phyloP scores from a whole-genome alignment of 177 flowering plant species.

The Vitis hybrid region DNA sequence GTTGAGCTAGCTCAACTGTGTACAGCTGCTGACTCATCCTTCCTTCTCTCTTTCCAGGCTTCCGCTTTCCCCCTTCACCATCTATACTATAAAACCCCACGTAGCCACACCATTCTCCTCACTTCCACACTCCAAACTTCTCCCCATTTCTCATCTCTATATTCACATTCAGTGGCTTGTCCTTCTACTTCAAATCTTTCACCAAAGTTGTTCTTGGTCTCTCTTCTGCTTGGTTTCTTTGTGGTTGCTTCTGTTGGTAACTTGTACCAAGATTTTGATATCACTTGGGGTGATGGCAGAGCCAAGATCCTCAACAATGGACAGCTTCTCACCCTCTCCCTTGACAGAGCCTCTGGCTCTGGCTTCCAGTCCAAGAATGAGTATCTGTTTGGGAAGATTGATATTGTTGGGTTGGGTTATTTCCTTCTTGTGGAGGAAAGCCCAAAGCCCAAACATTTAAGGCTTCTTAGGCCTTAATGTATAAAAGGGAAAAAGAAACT shows the following conservation, averaged over 20 bases:
- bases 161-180: neutral
- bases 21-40: too few relatives aligned
- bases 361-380: slow-evolving; percentile 35
- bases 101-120: too few relatives aligned
- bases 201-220: neutral
- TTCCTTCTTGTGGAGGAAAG: too few relatives aligned
- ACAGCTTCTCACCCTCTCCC: slow-evolving; percentile 28
- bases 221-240: neutral
- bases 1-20: too few relatives aligned
- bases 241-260: slow-evolving; percentile 18
- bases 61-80: too few relatives aligned
- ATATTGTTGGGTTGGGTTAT: neutral
- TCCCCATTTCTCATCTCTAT: too few relatives aligned
- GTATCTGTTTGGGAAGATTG: slow-evolving; percentile 36
- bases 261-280: slow-evolving; percentile 30
- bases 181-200: neutral
- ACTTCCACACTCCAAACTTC: too few relatives aligned
- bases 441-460: too few relatives aligned
- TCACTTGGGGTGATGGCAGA: slow-evolving; percentile 44
- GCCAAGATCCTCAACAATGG: slow-evolving; percentile 40
- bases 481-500: too few relatives aligned
- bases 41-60: too few relatives aligned
- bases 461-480: too few relatives aligned
- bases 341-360: slow-evolving; percentile 36
- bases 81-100: too few relatives aligned